Evolutionary conservation across 1,284 basidiomycete species (phyloP).

Genomic region (Tilletia caries): DNA sequence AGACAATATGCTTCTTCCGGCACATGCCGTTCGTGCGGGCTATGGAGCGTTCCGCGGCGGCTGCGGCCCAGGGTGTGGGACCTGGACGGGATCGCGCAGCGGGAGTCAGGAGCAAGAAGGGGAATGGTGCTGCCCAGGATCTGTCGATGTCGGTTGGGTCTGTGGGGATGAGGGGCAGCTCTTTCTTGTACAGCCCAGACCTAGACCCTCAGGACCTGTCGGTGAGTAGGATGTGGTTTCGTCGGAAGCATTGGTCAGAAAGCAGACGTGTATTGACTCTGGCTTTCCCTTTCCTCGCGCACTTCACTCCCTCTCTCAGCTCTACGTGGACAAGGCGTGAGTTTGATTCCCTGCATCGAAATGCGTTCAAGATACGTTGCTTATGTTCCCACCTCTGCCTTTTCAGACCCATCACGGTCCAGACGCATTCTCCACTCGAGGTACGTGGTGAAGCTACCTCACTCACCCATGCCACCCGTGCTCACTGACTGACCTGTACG

Average conservation of each 20-base stretch:
- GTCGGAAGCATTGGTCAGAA: no score
- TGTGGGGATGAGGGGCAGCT: slow-evolving; percentile 7
- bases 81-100: no score
- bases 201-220: not conserved
- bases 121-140: not conserved
- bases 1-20: slow-evolving; percentile 28
- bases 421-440: slow-evolving; percentile 77
- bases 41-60: not conserved
- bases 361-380: not conserved
- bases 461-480: not conserved
- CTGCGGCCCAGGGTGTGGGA: not conserved
- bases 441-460: not conserved
- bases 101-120: not conserved
- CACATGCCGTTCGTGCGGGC: slow-evolving; percentile 31
- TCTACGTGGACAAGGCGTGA: slow-evolving; percentile 78
- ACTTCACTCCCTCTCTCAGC: no score
- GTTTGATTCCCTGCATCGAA: slow-evolving; percentile 23
- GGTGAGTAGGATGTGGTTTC: not conserved
- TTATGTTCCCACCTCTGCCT: slow-evolving; percentile 53
- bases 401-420: slow-evolving; percentile 67
- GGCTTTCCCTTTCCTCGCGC: no score
- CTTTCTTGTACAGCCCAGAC: not conserved
- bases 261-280: no score
- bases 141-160: not conserved
- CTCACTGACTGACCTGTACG: not conserved